These are phyloP conservation scores for Aspergillus panamensis DNA, from an alignment of 495 filamentous ascomycete genomes.

Conservation along the genomic window DNA sequence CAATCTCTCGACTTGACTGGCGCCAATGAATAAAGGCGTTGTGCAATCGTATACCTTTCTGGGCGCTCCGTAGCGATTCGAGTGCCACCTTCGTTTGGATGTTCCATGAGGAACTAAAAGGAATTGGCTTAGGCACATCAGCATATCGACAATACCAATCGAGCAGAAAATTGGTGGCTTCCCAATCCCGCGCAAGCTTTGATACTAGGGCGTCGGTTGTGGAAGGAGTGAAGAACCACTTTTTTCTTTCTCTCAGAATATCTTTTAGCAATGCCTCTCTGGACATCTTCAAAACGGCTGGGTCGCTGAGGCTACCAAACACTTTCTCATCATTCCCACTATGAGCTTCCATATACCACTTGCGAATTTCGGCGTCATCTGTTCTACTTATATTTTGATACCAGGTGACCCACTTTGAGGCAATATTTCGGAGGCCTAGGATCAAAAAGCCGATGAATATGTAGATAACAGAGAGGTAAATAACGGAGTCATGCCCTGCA, in stretches of 20 bases:
- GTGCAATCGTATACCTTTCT: slow-evolving; percentile 58
- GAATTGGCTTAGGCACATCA: slow-evolving; percentile 48
- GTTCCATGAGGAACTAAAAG: slow-evolving; percentile 62
- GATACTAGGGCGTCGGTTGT: slow-evolving; percentile 45
- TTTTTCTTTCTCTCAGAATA: slow-evolving; percentile 42
- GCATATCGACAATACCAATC: slow-evolving; percentile 57
- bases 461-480: slow-evolving; percentile 49
- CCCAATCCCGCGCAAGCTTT: slow-evolving; percentile 50
- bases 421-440: slow-evolving; percentile 42
- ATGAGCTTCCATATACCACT: slow-evolving; percentile 44
- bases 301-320: slow-evolving; percentile 39
- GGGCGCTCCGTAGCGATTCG: slow-evolving; percentile 50
- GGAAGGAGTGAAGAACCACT: slow-evolving; percentile 39
- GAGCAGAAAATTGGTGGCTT: slow-evolving; percentile 56
- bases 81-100: slow-evolving; percentile 54
- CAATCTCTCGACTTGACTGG: slow-evolving; percentile 53
- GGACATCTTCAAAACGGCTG: slow-evolving; percentile 44
- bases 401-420: slow-evolving; percentile 52
- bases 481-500: slow-evolving; percentile 42
- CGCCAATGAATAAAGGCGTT: slow-evolving; percentile 62
- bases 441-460: slow-evolving; percentile 43
- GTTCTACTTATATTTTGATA: slow-evolving; percentile 44
- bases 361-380: slow-evolving; percentile 45
- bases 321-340: slow-evolving; percentile 35
- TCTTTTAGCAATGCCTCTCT: slow-evolving; percentile 45